Conservation (phyloP, 2,329 filamentous ascomycete genomes). For the Talaromyces pinophilus region DNA sequence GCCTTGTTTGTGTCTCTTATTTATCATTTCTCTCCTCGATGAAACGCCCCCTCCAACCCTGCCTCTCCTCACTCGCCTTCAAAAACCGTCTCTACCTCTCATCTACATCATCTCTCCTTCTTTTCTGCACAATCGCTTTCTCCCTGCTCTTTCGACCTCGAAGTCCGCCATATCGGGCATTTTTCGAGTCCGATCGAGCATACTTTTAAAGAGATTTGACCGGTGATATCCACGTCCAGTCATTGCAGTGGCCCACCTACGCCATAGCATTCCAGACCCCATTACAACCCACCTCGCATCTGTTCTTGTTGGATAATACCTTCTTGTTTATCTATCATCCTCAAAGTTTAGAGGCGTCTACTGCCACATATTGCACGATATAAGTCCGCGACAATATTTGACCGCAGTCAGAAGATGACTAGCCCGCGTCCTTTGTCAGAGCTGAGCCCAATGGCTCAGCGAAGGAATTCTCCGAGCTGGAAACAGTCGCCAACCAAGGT, state of each 20-base stretch:
- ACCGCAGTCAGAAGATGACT: conserved; percentile 54
- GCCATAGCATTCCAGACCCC: conserved; percentile 22
- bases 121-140: conserved; percentile 24
- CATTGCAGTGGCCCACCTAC: conserved; percentile 16
- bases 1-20: conserved; percentile 2
- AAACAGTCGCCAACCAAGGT: conserved; percentile 72
- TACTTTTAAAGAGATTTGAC: background rate
- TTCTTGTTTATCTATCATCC: conserved; percentile 7
- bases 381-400: background rate
- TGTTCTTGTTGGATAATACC: background rate
- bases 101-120: conserved; percentile 1
- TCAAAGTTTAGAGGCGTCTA: background rate
- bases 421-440: conserved; percentile 79
- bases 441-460: conserved; percentile 79
- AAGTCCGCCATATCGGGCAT: background rate
- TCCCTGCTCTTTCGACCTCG: background rate
- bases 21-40: conserved; percentile 4
- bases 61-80: conserved; percentile 15
- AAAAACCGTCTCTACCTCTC: conserved; percentile 21
- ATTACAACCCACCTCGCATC: conserved; percentile 8
- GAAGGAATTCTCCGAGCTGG: conserved; percentile 91
- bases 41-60: conserved; percentile 19
- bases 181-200: background rate
- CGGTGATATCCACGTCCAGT: conserved; percentile 10
- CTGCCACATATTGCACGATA: background rate